phyloP scores from a whole-genome alignment of 2,329 filamentous ascomycete species.

The Nothopassalora personata region DNA sequence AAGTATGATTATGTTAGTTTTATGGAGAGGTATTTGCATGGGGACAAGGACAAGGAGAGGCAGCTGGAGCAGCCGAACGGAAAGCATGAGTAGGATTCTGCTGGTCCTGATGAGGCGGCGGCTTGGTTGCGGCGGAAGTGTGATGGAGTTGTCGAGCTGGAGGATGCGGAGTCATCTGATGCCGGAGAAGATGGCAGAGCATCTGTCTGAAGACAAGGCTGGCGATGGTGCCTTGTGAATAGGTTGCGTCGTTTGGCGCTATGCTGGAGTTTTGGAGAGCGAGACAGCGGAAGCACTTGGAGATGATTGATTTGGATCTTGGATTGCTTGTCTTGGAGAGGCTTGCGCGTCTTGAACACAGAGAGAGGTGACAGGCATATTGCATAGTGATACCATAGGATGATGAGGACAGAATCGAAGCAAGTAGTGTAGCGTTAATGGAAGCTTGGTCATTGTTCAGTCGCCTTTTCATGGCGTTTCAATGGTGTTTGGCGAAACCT shows the following conservation, averaged over 20 bases:
- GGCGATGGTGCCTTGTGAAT: background rate
- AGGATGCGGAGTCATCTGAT: too few relatives aligned
- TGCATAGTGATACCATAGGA: constrained; percentile 3
- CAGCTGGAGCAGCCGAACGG: constrained; percentile 8
- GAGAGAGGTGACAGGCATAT: background rate
- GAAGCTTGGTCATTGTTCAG: background rate
- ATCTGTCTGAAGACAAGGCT: background rate
- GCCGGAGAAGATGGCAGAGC: too few relatives aligned
- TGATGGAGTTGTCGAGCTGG: too few relatives aligned
- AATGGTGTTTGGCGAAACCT: too few relatives aligned
- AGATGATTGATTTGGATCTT: background rate
- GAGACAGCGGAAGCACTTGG: background rate
- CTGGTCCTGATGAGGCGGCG: too few relatives aligned
- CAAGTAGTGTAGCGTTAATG: constrained; percentile 1
- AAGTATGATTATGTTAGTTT: constrained; percentile 97
- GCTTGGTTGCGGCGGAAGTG: background rate
- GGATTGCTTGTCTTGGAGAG: background rate
- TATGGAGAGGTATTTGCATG: constrained; percentile 67
- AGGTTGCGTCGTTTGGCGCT: background rate
- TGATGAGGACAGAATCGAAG: background rate
- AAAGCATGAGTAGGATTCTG: constrained; percentile 4
- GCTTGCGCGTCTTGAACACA: background rate
- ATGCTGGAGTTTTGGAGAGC: background rate
- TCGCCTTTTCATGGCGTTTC: background rate
- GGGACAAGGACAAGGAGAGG: constrained; percentile 1